phyloP scores from a whole-genome alignment of 1,139 yeast genomes.

The Lodderomyces elongisporus region DNA sequence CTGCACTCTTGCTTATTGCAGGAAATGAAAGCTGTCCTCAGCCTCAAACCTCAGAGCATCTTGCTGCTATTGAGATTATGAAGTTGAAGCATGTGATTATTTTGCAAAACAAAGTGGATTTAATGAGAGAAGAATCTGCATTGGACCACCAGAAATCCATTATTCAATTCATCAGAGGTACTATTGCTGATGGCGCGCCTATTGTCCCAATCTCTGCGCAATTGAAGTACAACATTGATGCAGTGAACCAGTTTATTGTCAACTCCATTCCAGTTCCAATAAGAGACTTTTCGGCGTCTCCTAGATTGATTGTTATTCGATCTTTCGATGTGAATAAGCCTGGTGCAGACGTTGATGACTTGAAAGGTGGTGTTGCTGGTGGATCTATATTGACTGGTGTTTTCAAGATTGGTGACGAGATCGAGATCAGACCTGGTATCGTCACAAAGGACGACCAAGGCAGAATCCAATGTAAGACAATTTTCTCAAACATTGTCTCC shows the following conservation, averaged over 20 bases:
- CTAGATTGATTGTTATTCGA: constrained; percentile 94
- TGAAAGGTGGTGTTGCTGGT: constrained; percentile 99
- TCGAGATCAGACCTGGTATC: constrained; percentile 98
- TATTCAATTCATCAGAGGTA: constrained; percentile 88
- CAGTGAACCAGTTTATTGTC: constrained; percentile 94
- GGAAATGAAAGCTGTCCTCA: constrained; percentile 99
- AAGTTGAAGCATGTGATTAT: constrained; percentile 94
- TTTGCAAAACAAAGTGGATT: constrained; percentile 95
- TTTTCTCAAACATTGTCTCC: constrained; percentile 88
- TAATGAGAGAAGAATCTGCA: constrained; percentile 97
- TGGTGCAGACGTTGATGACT: constrained; percentile 94
- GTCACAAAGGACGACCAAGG: constrained; percentile 93
- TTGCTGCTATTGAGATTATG: constrained; percentile 99
- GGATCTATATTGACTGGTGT: constrained; percentile 98
- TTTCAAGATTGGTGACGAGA: constrained; percentile 94
- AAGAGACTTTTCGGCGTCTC: constrained; percentile 90
- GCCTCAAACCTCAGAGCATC: constrained; percentile 98
- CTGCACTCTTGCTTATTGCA: constrained; percentile 91
- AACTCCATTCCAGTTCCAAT: constrained; percentile 94
- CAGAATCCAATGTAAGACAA: constrained; percentile 92
- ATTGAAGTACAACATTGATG: constrained; percentile 96
- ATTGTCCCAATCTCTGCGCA: constrained; percentile 99
- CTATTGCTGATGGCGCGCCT: constrained; percentile 98
- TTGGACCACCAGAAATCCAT: constrained; percentile 93
- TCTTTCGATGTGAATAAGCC: constrained; percentile 99